Conservation (phyloP, 2,329 filamentous ascomycete genomes). For the Neodidymelliopsis sp. region DNA sequence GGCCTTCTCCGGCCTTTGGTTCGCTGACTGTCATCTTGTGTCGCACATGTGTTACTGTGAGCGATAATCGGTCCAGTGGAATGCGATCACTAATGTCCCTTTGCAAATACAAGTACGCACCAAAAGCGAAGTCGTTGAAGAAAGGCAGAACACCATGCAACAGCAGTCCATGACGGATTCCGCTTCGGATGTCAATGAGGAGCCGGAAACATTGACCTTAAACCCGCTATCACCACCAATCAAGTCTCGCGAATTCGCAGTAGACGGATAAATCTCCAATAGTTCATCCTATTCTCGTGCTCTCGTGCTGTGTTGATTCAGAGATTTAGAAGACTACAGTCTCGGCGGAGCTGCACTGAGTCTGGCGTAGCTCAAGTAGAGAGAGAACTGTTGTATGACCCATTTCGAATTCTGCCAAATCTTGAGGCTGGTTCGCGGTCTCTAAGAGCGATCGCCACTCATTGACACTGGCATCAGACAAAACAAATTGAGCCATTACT, state of each 20-base stretch:
- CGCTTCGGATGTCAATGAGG: conserved; percentile 16
- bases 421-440: too few relatives aligned
- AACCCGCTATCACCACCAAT: conserved; percentile 27
- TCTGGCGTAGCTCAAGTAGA: too few relatives aligned
- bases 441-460: too few relatives aligned
- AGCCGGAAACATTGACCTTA: conserved; percentile 20
- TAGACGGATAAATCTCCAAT: background rate
- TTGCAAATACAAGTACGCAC: background rate
- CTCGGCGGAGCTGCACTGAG: too few relatives aligned
- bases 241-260: background rate
- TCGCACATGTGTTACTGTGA: background rate
- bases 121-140: conserved; percentile 3
- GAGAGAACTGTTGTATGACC: too few relatives aligned
- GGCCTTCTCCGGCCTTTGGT: conserved; percentile 2
- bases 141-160: background rate
- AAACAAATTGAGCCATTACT: too few relatives aligned
- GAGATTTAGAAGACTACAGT: too few relatives aligned
- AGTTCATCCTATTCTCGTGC: too few relatives aligned
- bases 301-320: too few relatives aligned
- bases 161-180: conserved; percentile 22
- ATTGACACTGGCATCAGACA: too few relatives aligned
- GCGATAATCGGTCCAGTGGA: conserved; percentile 5
- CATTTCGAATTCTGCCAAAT: too few relatives aligned
- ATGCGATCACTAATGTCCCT: background rate
- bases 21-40: conserved; percentile 10